Base-by-base conservation (phyloP, 768 basidiomycete genomes). In the Mycena chlorophos region DNA sequence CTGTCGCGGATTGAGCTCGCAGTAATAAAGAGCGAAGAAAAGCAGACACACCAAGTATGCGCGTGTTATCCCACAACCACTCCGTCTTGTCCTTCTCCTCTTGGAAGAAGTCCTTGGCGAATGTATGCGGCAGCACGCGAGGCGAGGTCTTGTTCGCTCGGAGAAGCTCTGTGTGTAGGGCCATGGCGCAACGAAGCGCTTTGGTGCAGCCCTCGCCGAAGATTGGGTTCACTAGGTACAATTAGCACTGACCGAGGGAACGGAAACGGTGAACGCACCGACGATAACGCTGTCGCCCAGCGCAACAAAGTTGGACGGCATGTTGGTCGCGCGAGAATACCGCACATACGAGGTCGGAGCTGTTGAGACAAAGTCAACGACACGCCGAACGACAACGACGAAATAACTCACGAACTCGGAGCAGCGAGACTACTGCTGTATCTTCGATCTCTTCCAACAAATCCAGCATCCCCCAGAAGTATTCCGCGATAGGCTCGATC, bases 291-390 rank as follows among this genome's bases (percentile, higher is more conserved):
- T 64, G 47, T 73, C 71, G 12, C 71, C 71, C 30, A 72, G 17
- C 1, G 70, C 71, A 34, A 72, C 56, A 39, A 67, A 73, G 51
- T 73, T 73, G 3, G 38, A 20, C 1, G 71, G 71, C 3, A 72
- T 53, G 26, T 64, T 56, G 5, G 28, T 38, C 1, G 56, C 62
- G 22, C 28, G 20, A 37, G 71, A 65, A 50, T 70, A 72, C 19
- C 48, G 56, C 17, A 69, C 51, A 49, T 60, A 68, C 8, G 55
- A 51, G 16, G 57, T 51, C 3, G 56, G 31, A 12, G 68, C 68
- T 68, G 39, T 14, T 20, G 34, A 37, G 37, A 37, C 13, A 25
- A 47, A 5, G 22, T 16, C 5, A 16, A 16, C 5, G 12, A 30
- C 31, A 17, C 19, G 16, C 48, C 17, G n/a, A 34, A 8, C 28